A percentile compares a stretch with the other conserved stretches of the same genome.
phyloP scores from a whole-genome alignment of 768 basidiomycete genomes.

The Pleurotus salmoneostramineus region DNA sequence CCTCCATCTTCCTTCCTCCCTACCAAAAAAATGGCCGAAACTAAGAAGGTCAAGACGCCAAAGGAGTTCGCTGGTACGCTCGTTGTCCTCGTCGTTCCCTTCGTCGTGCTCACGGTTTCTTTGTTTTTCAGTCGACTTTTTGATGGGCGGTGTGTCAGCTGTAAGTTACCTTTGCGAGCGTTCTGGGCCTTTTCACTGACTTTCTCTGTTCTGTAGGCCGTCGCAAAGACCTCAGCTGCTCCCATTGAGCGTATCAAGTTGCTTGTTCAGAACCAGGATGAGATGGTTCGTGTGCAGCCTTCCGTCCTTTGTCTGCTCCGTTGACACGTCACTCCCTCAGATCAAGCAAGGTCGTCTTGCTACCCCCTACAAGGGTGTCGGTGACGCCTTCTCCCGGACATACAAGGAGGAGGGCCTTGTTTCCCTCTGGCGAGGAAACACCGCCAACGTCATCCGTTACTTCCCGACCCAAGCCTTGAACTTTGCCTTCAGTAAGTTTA shows the following conservation, averaged over 20 bases:
- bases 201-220: conserved; percentile 56
- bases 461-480: conserved; percentile 99
- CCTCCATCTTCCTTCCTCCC: conserved; percentile 32
- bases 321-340: conserved; percentile 43
- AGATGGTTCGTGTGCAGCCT: conserved; percentile 69
- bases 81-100: conserved; percentile 11
- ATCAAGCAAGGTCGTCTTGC: conserved; percentile 99
- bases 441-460: conserved; percentile 99
- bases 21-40: conserved; percentile 69
- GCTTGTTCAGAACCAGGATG: conserved; percentile 98
- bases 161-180: conserved; percentile 38
- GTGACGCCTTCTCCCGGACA: conserved; percentile 88
- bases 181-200: conserved; percentile 3
- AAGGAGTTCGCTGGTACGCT: conserved; percentile 84
- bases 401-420: conserved; percentile 94
- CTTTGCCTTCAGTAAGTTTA: conserved; percentile 95
- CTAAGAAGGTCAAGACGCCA: conserved; percentile 81
- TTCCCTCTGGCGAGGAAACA: conserved; percentile 99
- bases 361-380: conserved; percentile 93
- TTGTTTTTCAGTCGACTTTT: conserved; percentile 68
- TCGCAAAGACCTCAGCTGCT: conserved; percentile 98
- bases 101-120: conserved; percentile 18
- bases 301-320: conserved; percentile 3
- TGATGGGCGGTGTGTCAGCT: conserved; percentile 96
- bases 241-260: conserved; percentile 99